Conservation (phyloP, 73 alveolate species). For the Uronychia setigera region DNA sequence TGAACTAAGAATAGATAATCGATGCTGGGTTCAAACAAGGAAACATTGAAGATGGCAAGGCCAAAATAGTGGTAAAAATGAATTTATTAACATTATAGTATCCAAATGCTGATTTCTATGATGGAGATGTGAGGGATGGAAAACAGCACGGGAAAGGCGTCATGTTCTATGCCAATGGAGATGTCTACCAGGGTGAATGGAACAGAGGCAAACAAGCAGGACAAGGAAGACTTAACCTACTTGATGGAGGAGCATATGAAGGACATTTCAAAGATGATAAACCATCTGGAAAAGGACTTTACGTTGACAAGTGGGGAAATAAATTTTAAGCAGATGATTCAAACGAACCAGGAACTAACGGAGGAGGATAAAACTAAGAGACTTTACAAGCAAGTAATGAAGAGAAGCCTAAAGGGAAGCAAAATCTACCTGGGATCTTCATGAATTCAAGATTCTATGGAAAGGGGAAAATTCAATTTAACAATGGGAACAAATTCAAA, state of each 20-base stretch:
- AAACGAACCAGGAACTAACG: too few relatives aligned
- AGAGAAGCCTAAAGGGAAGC: too few relatives aligned
- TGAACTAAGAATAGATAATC: too few relatives aligned
- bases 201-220: neutral
- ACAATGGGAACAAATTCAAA: neutral
- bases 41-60: too few relatives aligned
- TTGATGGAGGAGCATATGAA: neutral
- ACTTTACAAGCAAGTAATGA: too few relatives aligned
- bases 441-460: neutral
- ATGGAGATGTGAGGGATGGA: neutral
- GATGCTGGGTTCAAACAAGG: too few relatives aligned
- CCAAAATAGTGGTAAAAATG: too few relatives aligned
- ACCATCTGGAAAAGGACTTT: neutral
- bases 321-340: neutral
- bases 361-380: too few relatives aligned
- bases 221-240: too few relatives aligned
- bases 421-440: neutral
- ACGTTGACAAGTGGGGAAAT: neutral
- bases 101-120: constrained; percentile 16
- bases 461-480: neutral
- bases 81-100: too few relatives aligned
- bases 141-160: constrained; percentile 18
- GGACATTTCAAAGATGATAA: neutral
- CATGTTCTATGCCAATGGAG: constrained; percentile 23
- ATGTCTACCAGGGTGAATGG: constrained; percentile 12